Percentiles rank a stretch among this genome's conserved stretches.
phyloP scores from a whole-genome alignment of 495 filamentous ascomycete species.

The Aspergillus homomorphus region DNA sequence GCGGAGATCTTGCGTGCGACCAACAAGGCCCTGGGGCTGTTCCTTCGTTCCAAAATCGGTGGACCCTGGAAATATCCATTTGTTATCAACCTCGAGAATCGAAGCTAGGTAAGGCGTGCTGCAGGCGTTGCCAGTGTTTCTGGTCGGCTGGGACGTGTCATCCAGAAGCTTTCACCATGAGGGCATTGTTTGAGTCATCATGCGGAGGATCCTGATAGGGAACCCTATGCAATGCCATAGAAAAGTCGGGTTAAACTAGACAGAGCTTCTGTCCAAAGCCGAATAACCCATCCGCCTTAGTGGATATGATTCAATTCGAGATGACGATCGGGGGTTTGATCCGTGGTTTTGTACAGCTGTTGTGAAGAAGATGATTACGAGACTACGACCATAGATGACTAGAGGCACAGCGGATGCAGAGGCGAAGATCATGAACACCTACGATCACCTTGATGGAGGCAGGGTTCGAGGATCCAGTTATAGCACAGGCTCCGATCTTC shows the following conservation, averaged over 20 bases:
- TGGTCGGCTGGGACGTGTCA: constrained; percentile 68
- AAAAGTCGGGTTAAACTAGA: not conserved
- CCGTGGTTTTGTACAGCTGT: no score
- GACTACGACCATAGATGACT: no score
- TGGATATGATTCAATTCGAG: no score
- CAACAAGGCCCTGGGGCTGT: constrained; percentile 54
- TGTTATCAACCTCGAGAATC: constrained; percentile 61
- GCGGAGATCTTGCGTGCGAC: constrained; percentile 47
- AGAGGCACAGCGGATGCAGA: not conserved
- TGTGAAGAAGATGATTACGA: no score
- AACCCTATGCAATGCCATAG: not conserved
- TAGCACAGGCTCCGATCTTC: not conserved
- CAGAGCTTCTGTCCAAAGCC: not conserved
- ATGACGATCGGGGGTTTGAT: no score
- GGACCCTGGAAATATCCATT: constrained; percentile 70
- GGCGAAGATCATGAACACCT: not conserved
- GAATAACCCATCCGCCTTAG: no score
- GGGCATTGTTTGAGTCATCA: constrained; percentile 48
- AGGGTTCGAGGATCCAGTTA: not conserved
- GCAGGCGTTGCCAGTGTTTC: constrained; percentile 62
- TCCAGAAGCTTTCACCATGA: constrained; percentile 71
- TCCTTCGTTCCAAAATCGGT: constrained; percentile 73
- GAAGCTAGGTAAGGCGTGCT: constrained; percentile 49
- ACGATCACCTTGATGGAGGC: not conserved
- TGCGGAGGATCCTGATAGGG: constrained; percentile 31